phyloP scores from a whole-genome alignment of 441 rosid species.

The Eugenia klotzschiana region DNA sequence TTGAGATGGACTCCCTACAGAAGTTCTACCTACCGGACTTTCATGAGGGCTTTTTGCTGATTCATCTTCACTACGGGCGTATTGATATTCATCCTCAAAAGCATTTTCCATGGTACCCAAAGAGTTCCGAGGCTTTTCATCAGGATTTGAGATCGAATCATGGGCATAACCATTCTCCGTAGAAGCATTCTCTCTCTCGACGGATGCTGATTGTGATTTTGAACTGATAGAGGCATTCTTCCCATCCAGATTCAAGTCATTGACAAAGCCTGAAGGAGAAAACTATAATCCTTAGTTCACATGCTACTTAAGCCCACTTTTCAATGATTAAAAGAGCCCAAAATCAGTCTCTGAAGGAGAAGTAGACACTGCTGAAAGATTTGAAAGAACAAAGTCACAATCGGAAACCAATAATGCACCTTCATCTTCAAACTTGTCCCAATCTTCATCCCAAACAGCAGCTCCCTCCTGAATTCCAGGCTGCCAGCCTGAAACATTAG shows the following conservation, averaged over 20 bases:
- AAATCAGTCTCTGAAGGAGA: background rate
- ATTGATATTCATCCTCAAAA: constrained; percentile 48
- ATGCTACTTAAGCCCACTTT: background rate
- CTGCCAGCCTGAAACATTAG: constrained; percentile 69
- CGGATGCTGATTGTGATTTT: constrained; percentile 18
- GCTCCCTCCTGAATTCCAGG: constrained; percentile 91
- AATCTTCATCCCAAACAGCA: constrained; percentile 92
- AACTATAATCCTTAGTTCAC: background rate
- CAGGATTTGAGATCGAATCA: constrained; percentile 36
- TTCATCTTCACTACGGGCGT: constrained; percentile 71
- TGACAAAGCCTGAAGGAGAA: constrained; percentile 59
- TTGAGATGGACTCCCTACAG: constrained; percentile 50
- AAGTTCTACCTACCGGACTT: constrained; percentile 53
- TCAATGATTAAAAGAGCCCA: background rate
- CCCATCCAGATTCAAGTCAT: constrained; percentile 58
- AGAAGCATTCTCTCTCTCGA: constrained; percentile 33
- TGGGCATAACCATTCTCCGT: constrained; percentile 40
- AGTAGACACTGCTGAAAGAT: background rate
- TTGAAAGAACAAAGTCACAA: background rate
- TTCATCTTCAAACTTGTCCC: constrained; percentile 99
- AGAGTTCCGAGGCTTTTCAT: constrained; percentile 31
- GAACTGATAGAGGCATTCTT: constrained; percentile 16
- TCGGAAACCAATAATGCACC: constrained; percentile 19
- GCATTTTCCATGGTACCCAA: constrained; percentile 29
- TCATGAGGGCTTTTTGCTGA: constrained; percentile 68